Percentiles rank a stretch among this genome's conserved stretches.
Conservation (phyloP, 2,329 filamentous ascomycete species). For the Dactylellina leptospora region DNA sequence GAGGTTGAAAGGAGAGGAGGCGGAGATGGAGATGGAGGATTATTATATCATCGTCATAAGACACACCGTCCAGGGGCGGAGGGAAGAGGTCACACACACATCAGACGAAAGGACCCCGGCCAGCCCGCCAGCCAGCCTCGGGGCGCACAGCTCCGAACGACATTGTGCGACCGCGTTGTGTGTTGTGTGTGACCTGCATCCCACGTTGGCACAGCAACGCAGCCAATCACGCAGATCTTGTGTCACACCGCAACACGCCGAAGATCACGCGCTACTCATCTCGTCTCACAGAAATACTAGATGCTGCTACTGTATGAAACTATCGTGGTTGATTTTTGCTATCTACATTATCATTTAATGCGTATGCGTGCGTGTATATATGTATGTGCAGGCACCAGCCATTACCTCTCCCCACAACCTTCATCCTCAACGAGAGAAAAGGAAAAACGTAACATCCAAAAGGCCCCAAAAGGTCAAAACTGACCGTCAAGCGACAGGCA, state of each 20-base stretch:
- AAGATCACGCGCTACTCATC: too few relatives aligned
- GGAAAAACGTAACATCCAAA: not conserved
- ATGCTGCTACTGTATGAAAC: too few relatives aligned
- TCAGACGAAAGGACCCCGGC: not conserved
- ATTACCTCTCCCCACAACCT: not conserved
- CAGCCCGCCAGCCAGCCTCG: not conserved
- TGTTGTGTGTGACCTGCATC: not conserved
- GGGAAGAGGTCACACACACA: not conserved
- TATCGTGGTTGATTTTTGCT: not conserved
- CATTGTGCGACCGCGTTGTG: not conserved
- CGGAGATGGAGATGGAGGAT: not conserved
- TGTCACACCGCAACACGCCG: constrained; percentile 32
- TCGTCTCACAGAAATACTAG: too few relatives aligned
- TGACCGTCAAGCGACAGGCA: too few relatives aligned
- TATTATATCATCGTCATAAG: too few relatives aligned
- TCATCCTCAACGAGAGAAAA: not conserved
- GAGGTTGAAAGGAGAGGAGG: not conserved
- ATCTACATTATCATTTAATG: not conserved
- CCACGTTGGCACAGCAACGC: constrained; percentile 41
- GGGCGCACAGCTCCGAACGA: too few relatives aligned
- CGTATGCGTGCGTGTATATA: not conserved
- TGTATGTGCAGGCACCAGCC: not conserved
- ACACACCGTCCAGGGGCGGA: not conserved
- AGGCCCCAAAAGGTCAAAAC: not conserved
- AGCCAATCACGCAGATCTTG: not conserved